A percentile compares a stretch with the other conserved stretches of the same genome.
phyloP scores from a whole-genome alignment of 2,329 filamentous ascomycete species.

The Tolypocladium inflatum region DNA sequence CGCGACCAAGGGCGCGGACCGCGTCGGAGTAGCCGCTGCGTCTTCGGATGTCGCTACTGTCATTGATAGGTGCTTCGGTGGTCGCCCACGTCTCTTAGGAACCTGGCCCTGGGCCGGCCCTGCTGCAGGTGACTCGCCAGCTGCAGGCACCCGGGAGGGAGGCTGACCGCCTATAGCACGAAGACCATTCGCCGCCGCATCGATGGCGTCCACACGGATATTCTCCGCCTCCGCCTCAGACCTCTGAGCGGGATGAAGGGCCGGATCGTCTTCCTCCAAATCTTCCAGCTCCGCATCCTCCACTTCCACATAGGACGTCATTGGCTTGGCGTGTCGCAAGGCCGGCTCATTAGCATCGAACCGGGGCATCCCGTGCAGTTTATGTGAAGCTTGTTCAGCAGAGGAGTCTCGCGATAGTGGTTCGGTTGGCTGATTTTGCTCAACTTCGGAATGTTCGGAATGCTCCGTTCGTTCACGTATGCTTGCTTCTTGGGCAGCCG shows the following conservation, averaged over 20 bases:
- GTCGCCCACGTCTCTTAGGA: constrained; percentile 18
- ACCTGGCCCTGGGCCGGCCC: background rate
- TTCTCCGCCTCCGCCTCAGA: constrained; percentile 2
- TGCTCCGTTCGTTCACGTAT: constrained; percentile 9
- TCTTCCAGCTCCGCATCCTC: constrained; percentile 30
- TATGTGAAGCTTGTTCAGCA: constrained; percentile 11
- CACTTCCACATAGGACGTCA: constrained; percentile 38
- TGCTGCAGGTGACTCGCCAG: constrained; percentile 1
- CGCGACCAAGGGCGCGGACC: constrained; percentile 1
- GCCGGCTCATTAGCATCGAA: constrained; percentile 37
- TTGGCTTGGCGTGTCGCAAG: constrained; percentile 43
- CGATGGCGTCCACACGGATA: constrained; percentile 18
- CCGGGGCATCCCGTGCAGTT: constrained; percentile 8
- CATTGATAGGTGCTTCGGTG: constrained; percentile 16
- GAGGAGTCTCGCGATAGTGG: background rate
- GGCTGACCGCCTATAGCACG: constrained; percentile 14
- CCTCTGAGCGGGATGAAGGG: constrained; percentile 11
- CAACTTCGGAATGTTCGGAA: constrained; percentile 8
- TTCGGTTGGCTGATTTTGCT: constrained; percentile 6
- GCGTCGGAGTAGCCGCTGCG: background rate
- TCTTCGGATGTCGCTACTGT: constrained; percentile 1
- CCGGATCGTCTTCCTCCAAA: constrained; percentile 33
- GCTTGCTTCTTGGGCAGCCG: constrained; percentile 8
- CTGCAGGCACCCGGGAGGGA: background rate
- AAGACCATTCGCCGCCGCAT: constrained; percentile 28